Percentiles rank a stretch among this genome's conserved stretches.
These are phyloP conservation scores for Fusarium brevicatenulatum DNA, from an alignment of 2,329 filamentous ascomycete genomes.

Conservation along the genomic window DNA sequence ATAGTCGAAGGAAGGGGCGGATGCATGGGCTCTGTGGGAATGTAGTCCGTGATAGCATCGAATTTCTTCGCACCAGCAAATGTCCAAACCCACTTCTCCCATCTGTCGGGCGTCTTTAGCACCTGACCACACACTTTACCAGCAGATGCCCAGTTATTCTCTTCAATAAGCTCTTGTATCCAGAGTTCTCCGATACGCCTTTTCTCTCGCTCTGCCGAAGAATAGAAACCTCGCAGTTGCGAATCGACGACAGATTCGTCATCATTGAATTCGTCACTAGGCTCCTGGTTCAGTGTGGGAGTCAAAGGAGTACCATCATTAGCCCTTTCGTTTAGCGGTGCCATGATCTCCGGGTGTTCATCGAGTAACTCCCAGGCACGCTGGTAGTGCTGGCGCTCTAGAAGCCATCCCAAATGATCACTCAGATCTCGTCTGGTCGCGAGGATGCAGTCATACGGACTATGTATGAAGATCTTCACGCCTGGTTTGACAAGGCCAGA, in stretches of 20 bases:
- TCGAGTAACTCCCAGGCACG: slow-evolving; percentile 91
- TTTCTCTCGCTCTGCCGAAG: slow-evolving; percentile 85
- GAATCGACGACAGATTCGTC: slow-evolving; percentile 69
- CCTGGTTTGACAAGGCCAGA: slow-evolving; percentile 66
- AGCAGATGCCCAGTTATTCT: slow-evolving; percentile 79
- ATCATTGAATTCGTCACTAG: slow-evolving; percentile 76
- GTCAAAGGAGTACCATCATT: slow-evolving; percentile 54
- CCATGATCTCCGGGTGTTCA: slow-evolving; percentile 80
- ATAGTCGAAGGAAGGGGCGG: slow-evolving; percentile 83
- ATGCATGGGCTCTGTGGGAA: slow-evolving; percentile 80
- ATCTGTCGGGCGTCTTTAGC: slow-evolving; percentile 79
- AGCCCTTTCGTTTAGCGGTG: slow-evolving; percentile 53
- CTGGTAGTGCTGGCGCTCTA: slow-evolving; percentile 83
- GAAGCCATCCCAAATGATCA: slow-evolving; percentile 87
- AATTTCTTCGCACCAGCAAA: slow-evolving; percentile 89
- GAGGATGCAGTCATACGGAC: slow-evolving; percentile 95
- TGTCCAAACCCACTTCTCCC: slow-evolving; percentile 96
- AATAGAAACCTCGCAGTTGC: slow-evolving; percentile 66
- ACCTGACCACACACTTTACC: slow-evolving; percentile 86
- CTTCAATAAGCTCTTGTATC: slow-evolving; percentile 84
- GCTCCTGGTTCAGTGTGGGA: slow-evolving; percentile 53
- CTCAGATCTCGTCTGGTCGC: slow-evolving; percentile 86
- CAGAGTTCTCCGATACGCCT: slow-evolving; percentile 90
- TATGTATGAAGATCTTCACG: slow-evolving; percentile 89
- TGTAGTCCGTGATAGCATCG: slow-evolving; percentile 87